Percentiles rank a stretch among this genome's conserved stretches.
Evolutionary conservation across 192 early-diverging fungal species (phyloP).

Genomic region (Podila verticillata): DNA sequence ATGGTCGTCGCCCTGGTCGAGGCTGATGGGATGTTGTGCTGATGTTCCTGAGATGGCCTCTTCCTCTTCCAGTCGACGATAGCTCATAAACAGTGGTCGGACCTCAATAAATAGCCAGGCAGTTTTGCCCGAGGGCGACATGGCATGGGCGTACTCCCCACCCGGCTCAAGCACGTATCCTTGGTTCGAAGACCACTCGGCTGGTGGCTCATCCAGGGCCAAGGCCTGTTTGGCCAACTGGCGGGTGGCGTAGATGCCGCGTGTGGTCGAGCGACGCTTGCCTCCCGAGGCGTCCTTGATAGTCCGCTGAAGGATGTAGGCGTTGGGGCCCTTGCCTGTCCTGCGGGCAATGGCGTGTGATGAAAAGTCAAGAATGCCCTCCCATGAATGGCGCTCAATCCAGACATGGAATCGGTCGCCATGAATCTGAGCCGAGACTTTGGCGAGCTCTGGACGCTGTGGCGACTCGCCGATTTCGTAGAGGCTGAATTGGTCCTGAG

Average conservation of each 20-base stretch:
- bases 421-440: slow-evolving; percentile 37
- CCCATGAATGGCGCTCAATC: slow-evolving; percentile 45
- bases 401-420: slow-evolving; percentile 47
- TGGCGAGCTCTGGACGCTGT: slow-evolving; percentile 33
- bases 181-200: slow-evolving; percentile 44
- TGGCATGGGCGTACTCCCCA: slow-evolving; percentile 45
- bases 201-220: slow-evolving; percentile 27
- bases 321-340: slow-evolving; percentile 39
- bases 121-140: slow-evolving; percentile 45
- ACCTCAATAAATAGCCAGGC: slow-evolving; percentile 49
- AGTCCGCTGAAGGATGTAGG: slow-evolving; percentile 46
- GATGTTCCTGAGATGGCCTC: slow-evolving; percentile 18
- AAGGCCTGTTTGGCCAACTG: slow-evolving; percentile 41
- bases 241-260: slow-evolving; percentile 35
- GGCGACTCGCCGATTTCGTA: slow-evolving; percentile 44
- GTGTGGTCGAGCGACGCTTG: slow-evolving; percentile 42
- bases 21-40: slow-evolving; percentile 39
- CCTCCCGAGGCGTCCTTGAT: slow-evolving; percentile 51
- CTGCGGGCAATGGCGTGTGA: slow-evolving; percentile 39
- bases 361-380: slow-evolving; percentile 44
- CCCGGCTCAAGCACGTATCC: slow-evolving; percentile 35
- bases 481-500: slow-evolving; percentile 33
- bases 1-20: slow-evolving; percentile 33
- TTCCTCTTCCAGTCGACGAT: slow-evolving; percentile 36
- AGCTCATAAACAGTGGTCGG: slow-evolving; percentile 40